phyloP scores from a whole-genome alignment of 352 stramenopile species.

The Discostella stelligera region DNA sequence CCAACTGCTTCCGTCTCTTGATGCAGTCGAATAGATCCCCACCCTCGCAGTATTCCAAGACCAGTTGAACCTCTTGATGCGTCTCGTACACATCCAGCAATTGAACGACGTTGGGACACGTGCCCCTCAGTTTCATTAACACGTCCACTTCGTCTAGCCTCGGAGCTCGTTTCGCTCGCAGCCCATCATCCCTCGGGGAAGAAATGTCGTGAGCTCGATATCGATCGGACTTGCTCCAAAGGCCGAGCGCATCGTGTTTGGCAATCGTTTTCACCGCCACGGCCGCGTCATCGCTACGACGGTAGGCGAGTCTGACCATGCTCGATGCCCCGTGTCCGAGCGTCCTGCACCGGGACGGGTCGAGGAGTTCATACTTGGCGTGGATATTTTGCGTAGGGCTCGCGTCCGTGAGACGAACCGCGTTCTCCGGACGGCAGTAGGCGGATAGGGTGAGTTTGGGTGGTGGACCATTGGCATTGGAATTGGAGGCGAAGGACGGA shows the following conservation, averaged over 20 bases:
- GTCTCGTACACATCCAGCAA: conserved; percentile 81
- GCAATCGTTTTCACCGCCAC: conserved; percentile 80
- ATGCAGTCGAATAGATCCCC: conserved; percentile 80
- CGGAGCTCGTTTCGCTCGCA: conserved; percentile 18
- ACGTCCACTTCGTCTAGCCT: conserved; percentile 79
- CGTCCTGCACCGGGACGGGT: conserved; percentile 46
- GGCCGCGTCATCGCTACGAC: conserved; percentile 37
- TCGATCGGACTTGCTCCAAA: conserved; percentile 53
- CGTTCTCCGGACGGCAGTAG: conserved; percentile 61
- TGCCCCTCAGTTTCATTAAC: conserved; percentile 51
- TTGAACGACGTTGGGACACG: conserved; percentile 59
- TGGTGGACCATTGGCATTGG: conserved; percentile 17
- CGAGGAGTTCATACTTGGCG: conserved; percentile 70
- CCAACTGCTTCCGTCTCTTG: conserved; percentile 55
- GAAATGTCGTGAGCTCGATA: conserved; percentile 33
- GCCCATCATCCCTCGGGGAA: conserved; percentile 12
- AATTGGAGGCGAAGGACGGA: neutral
- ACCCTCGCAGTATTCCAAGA: conserved; percentile 76
- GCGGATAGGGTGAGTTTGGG: conserved; percentile 66
- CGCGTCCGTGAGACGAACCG: conserved; percentile 63
- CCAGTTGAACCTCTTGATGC: conserved; percentile 75
- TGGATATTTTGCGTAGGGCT: conserved; percentile 53
- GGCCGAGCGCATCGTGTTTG: conserved; percentile 74
- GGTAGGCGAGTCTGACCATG: conserved; percentile 69
- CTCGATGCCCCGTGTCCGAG: conserved; percentile 76